Percentiles rank a stretch among this genome's conserved stretches.
These are phyloP conservation scores for Xylaria castorea DNA, from an alignment of 495 filamentous ascomycete species.

Conservation along the genomic window DNA sequence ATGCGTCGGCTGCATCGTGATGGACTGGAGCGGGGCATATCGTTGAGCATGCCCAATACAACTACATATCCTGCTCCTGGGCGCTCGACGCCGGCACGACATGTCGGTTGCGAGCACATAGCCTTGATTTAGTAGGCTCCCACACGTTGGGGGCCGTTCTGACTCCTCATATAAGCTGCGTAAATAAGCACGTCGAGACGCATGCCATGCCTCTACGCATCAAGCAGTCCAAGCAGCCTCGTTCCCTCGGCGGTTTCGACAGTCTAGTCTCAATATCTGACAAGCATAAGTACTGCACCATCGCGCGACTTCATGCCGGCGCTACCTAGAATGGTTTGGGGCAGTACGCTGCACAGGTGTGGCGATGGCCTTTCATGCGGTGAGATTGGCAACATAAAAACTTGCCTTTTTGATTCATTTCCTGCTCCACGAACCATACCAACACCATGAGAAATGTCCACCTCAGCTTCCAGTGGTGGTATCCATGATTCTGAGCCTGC, in stretches of 20 bases:
- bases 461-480: background rate
- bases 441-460: background rate
- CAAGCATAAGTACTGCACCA: background rate
- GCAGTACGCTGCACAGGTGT: conserved; percentile 7
- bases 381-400: conserved; percentile 2
- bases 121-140: background rate
- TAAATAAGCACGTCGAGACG: background rate
- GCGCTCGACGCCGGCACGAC: background rate
- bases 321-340: conserved; percentile 5
- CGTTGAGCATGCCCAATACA: background rate
- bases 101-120: background rate
- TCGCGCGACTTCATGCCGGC: background rate
- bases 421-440: background rate
- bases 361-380: background rate
- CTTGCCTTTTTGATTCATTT: background rate
- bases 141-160: conserved; percentile 5
- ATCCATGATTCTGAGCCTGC: conserved; percentile 4
- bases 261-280: background rate
- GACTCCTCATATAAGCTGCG: conserved; percentile 4
- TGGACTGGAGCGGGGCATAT: conserved; percentile 1
- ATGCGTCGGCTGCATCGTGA: conserved; percentile 8
- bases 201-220: background rate
- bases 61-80: background rate
- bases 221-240: conserved; percentile 8
- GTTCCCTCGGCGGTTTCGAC: background rate